A percentile compares a stretch with the other conserved stretches of the same genome.
Evolutionary conservation across 2,329 filamentous ascomycete species (phyloP).

Genomic region (Botryosphaeria dothidea): DNA sequence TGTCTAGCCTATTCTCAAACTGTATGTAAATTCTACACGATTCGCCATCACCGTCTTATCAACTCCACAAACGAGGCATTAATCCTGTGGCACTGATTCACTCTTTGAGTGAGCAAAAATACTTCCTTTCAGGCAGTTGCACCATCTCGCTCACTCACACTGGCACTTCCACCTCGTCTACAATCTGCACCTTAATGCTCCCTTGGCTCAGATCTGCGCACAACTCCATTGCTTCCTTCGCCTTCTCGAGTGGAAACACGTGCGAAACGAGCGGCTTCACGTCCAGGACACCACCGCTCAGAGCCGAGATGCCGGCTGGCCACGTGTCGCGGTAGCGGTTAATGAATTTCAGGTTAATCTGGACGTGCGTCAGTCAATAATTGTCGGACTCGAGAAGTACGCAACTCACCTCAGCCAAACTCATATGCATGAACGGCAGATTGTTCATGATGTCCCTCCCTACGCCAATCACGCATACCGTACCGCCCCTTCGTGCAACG

Average conservation of each 20-base stretch:
- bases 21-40: too few species aligned
- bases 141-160: neutral
- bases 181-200: conserved; percentile 63
- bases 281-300: conserved; percentile 62
- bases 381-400: too few species aligned
- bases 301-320: conserved; percentile 63
- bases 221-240: conserved; percentile 58
- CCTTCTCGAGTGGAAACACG: conserved; percentile 62
- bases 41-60: too few species aligned
- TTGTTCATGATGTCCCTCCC: conserved; percentile 65
- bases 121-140: neutral
- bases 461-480: conserved; percentile 65
- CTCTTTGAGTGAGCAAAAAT: neutral
- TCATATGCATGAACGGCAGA: conserved; percentile 67
- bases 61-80: neutral
- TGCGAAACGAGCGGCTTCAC: conserved; percentile 65
- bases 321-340: conserved; percentile 71
- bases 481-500: conserved; percentile 58
- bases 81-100: neutral
- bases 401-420: conserved; percentile 56
- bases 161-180: conserved; percentile 44
- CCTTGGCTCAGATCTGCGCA: conserved; percentile 54
- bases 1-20: too few species aligned
- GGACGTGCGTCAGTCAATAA: neutral
- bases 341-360: conserved; percentile 70